phyloP scores from a whole-genome alignment of 768 basidiomycete genomes.

The Gloeostereum incarnatum region DNA sequence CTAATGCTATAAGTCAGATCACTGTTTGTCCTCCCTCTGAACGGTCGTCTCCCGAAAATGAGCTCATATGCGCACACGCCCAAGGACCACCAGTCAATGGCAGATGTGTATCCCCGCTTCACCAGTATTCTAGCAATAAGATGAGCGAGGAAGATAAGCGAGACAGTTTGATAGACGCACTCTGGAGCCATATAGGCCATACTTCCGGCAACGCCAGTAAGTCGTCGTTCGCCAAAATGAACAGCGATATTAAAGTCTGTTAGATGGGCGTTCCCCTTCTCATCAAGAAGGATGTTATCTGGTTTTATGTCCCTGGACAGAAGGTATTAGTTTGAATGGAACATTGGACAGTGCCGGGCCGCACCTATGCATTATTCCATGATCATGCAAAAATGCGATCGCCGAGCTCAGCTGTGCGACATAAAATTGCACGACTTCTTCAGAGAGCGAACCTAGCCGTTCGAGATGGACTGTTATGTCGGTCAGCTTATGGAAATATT shows the following conservation, averaged over 20 bases:
- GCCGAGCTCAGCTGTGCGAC: conserved; percentile 86
- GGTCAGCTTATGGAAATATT: too few species aligned
- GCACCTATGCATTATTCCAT: conserved; percentile 93
- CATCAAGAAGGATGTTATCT: conserved; percentile 95
- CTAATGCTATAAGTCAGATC: conserved; percentile 89
- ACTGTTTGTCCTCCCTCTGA: conserved; percentile 88
- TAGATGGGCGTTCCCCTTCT: conserved; percentile 90
- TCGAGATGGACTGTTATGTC: conserved; percentile 90
- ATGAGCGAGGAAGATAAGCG: background rate
- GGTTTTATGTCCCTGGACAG: conserved; percentile 82
- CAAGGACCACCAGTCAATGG: conserved; percentile 96
- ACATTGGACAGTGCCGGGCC: conserved; percentile 40
- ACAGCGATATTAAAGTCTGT: conserved; percentile 99
- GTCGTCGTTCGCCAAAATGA: conserved; percentile 81
- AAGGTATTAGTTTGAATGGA: conserved; percentile 16
- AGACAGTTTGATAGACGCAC: conserved; percentile 34
- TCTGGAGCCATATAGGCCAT: conserved; percentile 99
- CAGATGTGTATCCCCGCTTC: conserved; percentile 90
- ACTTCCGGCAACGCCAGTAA: conserved; percentile 91
- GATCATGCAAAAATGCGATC: conserved; percentile 84
- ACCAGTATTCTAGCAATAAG: conserved; percentile 51
- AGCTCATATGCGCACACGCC: conserved; percentile 92
- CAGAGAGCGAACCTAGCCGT: conserved; percentile 61
- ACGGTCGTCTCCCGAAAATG: conserved; percentile 85
- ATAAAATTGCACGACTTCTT: conserved; percentile 80